Evolutionary conservation across 169 alveolate genomes (phyloP).

Genomic region (Eimeria praecox): DNA sequence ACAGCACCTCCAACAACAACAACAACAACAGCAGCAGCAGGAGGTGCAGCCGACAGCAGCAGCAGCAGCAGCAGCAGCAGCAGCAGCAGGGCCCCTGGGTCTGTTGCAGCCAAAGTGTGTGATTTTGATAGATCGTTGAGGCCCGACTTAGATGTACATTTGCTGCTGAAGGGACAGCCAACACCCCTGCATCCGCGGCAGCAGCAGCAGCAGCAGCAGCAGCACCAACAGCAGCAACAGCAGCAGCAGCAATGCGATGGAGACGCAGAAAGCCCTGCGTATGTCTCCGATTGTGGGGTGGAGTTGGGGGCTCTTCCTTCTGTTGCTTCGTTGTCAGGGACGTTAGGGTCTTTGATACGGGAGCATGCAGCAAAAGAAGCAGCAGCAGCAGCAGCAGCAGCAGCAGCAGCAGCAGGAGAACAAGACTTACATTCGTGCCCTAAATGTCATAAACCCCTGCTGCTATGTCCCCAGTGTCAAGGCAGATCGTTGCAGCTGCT

Average conservation of each 20-base stretch:
- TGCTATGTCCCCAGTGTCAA: slow-evolving; percentile 90
- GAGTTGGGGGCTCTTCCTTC: slow-evolving; percentile 40
- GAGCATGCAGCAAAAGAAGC: slow-evolving; percentile 47
- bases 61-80: slow-evolving; percentile 10
- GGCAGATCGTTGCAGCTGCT: slow-evolving; percentile 85
- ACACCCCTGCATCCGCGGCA: slow-evolving; percentile 55
- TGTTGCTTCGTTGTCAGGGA: slow-evolving; percentile 27
- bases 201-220: slow-evolving; percentile 58
- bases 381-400: slow-evolving; percentile 37
- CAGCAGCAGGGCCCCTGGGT: not conserved
- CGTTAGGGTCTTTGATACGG: slow-evolving; percentile 37
- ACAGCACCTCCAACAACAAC: not conserved
- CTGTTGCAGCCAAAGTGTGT: not conserved
- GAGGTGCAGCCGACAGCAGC: slow-evolving; percentile 30
- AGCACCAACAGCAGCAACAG: slow-evolving; percentile 36
- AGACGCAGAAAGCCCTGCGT: slow-evolving; percentile 34
- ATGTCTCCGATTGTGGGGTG: slow-evolving; percentile 52
- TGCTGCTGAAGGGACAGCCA: slow-evolving; percentile 53
- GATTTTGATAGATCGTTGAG: slow-evolving; percentile 22
- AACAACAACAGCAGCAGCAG: not conserved
- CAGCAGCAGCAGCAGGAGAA: slow-evolving; percentile 29
- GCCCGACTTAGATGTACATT: slow-evolving; percentile 27
- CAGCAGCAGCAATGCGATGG: slow-evolving; percentile 45
- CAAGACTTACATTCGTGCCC: slow-evolving; percentile 67
- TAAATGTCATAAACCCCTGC: slow-evolving; percentile 56